Percentiles rank a stretch among this genome's conserved stretches.
Conservation (phyloP, 441 rosid species). For the Corymbia citriodora region DNA sequence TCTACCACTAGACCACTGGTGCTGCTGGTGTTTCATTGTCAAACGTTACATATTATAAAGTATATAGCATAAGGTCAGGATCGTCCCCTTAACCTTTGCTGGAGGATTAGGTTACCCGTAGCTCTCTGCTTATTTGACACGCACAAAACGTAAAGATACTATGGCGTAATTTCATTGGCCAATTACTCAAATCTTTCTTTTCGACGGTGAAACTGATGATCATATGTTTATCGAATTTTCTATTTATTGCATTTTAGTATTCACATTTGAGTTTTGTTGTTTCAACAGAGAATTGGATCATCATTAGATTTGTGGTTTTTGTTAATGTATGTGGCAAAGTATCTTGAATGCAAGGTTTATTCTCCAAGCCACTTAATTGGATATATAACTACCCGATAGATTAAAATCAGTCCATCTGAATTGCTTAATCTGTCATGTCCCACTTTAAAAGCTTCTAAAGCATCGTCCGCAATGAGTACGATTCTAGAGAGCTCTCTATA, state of each 20-base stretch:
- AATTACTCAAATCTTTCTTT: constrained; percentile 18
- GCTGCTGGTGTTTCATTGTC: rapidly evolving
- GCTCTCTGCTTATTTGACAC: background rate
- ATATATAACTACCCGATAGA: too few species aligned
- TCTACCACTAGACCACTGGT: constrained; percentile 33
- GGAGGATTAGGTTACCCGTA: background rate
- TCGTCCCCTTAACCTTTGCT: too few species aligned
- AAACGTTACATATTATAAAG: too few species aligned
- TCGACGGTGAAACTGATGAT: constrained; percentile 14
- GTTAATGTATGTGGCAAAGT: background rate
- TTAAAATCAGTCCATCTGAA: too few species aligned
- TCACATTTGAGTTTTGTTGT: background rate
- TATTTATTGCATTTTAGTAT: background rate
- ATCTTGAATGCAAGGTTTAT: background rate
- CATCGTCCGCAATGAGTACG: too few species aligned
- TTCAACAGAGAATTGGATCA: background rate
- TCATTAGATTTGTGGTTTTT: background rate
- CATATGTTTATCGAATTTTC: background rate
- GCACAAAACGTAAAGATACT: background rate
- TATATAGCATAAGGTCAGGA: too few species aligned
- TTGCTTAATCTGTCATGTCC: too few species aligned
- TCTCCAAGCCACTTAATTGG: background rate
- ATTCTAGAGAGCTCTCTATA: too few species aligned
- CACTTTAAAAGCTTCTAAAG: too few species aligned
- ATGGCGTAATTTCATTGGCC: background rate